Conservation (phyloP, 768 basidiomycete genomes). For the Collybiopsis luxurians region DNA sequence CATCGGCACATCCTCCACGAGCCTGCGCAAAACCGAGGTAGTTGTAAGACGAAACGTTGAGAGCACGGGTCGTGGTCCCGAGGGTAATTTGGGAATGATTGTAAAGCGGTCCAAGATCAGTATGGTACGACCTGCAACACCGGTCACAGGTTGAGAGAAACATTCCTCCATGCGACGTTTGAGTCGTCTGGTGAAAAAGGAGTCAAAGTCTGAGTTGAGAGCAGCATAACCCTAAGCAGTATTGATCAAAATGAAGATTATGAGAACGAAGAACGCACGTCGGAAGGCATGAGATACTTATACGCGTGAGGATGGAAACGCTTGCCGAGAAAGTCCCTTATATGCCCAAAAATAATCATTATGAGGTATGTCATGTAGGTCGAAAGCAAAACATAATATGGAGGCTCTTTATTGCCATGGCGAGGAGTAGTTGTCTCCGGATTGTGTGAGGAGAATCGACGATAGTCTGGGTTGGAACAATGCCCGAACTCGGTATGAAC, state of each 20-base stretch:
- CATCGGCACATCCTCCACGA: constrained; percentile 90
- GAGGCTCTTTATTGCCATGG: constrained; percentile 77
- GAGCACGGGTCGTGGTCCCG: constrained; percentile 78
- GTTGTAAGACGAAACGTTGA: constrained; percentile 98
- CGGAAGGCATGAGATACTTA: constrained; percentile 75
- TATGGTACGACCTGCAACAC: constrained; percentile 94
- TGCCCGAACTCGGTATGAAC: constrained; percentile 93
- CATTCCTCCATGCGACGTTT: constrained; percentile 95
- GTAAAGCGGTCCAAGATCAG: constrained; percentile 79
- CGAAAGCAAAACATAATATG: constrained; percentile 74
- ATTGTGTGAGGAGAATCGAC: constrained; percentile 64
- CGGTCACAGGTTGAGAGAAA: constrained; percentile 89
- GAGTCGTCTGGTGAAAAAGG: constrained; percentile 96
- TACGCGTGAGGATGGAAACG: constrained; percentile 67
- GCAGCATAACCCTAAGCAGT: constrained; percentile 84
- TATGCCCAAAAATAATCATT: constrained; percentile 87
- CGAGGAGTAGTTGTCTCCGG: constrained; percentile 45
- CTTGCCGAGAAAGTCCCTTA: constrained; percentile 95
- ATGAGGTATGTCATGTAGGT: constrained; percentile 75
- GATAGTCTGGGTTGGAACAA: constrained; percentile 72
- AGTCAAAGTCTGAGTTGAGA: constrained; percentile 97
- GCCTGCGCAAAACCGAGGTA: constrained; percentile 98
- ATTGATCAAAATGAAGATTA: constrained; percentile 8
- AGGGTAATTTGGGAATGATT: constrained; percentile 76
- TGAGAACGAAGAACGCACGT: constrained; percentile 43